A percentile compares a stretch with the other conserved stretches of the same genome.
Conservation (phyloP, 2,329 filamentous ascomycete species). For the Arthrobotrys conoides region DNA sequence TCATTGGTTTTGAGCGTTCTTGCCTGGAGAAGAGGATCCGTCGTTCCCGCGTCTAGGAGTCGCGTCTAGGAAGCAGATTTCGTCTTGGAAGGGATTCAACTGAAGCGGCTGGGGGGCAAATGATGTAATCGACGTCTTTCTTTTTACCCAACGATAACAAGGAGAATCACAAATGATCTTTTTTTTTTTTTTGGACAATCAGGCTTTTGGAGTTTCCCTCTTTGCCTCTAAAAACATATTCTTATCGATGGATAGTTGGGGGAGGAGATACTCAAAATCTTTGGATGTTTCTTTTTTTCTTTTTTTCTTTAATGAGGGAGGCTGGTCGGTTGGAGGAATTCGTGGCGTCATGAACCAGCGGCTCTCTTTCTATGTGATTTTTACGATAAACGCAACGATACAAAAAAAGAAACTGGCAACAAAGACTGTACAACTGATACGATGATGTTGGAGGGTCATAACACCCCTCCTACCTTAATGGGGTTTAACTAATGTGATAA, state of each 20-base stretch:
- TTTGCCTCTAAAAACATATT: neutral
- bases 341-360: conserved; percentile 1
- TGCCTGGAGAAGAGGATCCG: conserved; percentile 65
- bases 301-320: neutral
- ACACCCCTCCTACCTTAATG: neutral
- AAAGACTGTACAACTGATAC: neutral
- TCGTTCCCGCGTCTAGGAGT: conserved; percentile 65
- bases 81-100: conserved; percentile 34
- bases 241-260: neutral
- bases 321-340: neutral
- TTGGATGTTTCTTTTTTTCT: neutral
- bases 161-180: neutral
- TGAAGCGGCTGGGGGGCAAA: conserved; percentile 31
- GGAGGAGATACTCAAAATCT: neutral
- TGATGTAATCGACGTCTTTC: neutral
- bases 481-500: conserved; percentile 6
- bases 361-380: neutral
- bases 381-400: conserved; percentile 7
- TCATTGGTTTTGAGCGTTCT: conserved; percentile 66
- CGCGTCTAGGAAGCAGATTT: conserved; percentile 63
- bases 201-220: neutral
- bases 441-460: neutral
- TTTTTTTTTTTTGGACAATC: neutral
- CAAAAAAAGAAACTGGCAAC: neutral
- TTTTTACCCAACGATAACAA: conserved; percentile 8